Percentiles rank a stretch among this genome's conserved stretches.
Conservation (phyloP, 768 basidiomycete species). For the Macrolepiota albuminosa region DNA sequence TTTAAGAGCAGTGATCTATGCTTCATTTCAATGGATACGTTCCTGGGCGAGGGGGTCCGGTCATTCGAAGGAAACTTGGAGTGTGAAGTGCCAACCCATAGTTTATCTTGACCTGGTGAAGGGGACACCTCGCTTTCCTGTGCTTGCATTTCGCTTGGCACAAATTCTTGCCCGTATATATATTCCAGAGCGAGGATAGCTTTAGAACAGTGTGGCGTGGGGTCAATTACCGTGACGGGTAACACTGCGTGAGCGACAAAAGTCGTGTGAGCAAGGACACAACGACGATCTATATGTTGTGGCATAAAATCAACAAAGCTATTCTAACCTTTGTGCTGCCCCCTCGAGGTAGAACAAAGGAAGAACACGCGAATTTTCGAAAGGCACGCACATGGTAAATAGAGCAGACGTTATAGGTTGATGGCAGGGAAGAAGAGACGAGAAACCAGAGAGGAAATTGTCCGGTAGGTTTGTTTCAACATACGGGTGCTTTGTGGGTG, state of each 20-base stretch:
- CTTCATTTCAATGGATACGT: neutral
- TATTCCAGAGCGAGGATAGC: neutral
- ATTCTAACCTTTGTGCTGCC: neutral
- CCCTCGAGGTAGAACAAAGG: neutral
- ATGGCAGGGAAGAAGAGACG: neutral
- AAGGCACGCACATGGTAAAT: neutral
- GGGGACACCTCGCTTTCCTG: neutral
- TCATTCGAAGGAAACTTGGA: neutral
- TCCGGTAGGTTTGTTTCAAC: slow-evolving; percentile 1
- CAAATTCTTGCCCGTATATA: neutral
- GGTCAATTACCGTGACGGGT: neutral
- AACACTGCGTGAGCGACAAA: neutral
- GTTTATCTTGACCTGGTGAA: neutral
- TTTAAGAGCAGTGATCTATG: neutral
- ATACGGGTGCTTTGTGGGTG: slow-evolving; percentile 11
- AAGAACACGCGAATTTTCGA: neutral
- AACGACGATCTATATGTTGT: neutral
- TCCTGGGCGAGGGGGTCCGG: neutral
- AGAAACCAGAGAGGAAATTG: neutral
- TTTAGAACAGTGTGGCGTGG: slow-evolving; percentile 5
- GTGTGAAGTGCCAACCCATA: neutral
- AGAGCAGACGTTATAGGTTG: neutral
- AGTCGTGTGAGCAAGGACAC: neutral
- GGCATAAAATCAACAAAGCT: neutral
- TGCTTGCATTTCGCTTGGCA: neutral